Evolutionary conservation across 495 filamentous ascomycete species (phyloP).

Genomic region (Penicillium lividum): DNA sequence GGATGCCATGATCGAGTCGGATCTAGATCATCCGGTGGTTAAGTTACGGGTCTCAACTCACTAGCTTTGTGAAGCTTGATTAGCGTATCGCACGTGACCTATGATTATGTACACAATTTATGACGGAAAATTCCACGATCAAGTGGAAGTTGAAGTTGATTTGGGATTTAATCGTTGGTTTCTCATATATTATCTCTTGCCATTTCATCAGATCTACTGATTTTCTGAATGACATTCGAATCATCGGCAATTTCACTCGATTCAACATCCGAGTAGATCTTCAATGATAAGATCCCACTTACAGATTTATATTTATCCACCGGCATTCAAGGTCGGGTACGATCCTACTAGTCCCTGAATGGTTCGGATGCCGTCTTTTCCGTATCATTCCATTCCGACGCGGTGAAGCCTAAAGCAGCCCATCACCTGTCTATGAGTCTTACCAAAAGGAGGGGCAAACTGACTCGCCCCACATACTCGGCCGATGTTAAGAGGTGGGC

Average conservation of each 20-base stretch:
- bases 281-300: not conserved
- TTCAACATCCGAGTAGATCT: constrained; percentile 2
- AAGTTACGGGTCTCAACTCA: not conserved
- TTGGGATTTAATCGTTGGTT: not conserved
- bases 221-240: too few relatives aligned
- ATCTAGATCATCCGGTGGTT: not conserved
- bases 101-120: not conserved
- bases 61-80: not conserved
- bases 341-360: not conserved
- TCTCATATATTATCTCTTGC: not conserved
- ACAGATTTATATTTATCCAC: constrained; percentile 4
- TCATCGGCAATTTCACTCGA: not conserved
- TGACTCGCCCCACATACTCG: constrained; percentile 4
- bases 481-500: not conserved
- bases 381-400: constrained; percentile 9
- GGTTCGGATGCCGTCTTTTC: constrained; percentile 6
- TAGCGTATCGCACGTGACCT: not conserved
- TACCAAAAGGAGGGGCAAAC: not conserved
- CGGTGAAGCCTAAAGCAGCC: constrained; percentile 3
- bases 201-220: too few relatives aligned
- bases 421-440: not conserved
- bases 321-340: constrained; percentile 1
- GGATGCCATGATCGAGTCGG: constrained; percentile 56
- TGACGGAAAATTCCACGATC: not conserved
- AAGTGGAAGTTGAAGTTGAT: too few relatives aligned